Evolutionary conservation across 1,139 yeast species (phyloP), one percentile per base, ranked within the genome.

Genomic region (Pichia sp.): DNA sequence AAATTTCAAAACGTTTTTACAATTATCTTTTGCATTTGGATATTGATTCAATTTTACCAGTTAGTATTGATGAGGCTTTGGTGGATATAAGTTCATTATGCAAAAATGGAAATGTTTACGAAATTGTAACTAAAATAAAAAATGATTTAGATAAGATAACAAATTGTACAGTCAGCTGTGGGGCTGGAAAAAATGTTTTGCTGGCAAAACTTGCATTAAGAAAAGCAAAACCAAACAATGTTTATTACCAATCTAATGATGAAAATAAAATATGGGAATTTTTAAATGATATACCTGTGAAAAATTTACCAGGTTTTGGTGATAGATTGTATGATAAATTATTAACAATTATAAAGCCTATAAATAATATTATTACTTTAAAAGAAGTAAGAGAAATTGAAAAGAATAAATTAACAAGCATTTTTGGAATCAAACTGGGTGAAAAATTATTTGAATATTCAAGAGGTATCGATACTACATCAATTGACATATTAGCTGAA

Each of bases 21-120:
- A 75, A 62, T 32, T 73, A 61, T 29, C 63, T 76, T 49, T 61
- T 65, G 11, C 60, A 56, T 0, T 52, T 71, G 7, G 62, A 66
- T 1, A 75, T 86, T 43, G 86, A 83, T 56, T 67, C 78, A 7
- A 75, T 92, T 2, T 73, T 80, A 40, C 97, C 98, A 0, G 89
- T 92, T 0, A 88, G 94, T 58, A 82, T 92, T 5, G 98, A 92
- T 65, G 98, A 92, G 61, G 96, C 88, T 0, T 67, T 92, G 32
- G 66, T 90, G 11, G 96, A 90, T 57, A 74, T 83, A 1, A 69
- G 86, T 0, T 58, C 76, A 0, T 54, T 71, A 5, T 46, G 58
- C 5, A 40, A 44, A 2, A 67, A 70, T 0, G 49, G 54, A 1
- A 52, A 56, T 4, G 60, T 80, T 1, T 67, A 74, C 33, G 34